Evolutionary conservation across 148 eudicot genomes (phyloP).

Genomic region (Chenopodium berlandieri): DNA sequence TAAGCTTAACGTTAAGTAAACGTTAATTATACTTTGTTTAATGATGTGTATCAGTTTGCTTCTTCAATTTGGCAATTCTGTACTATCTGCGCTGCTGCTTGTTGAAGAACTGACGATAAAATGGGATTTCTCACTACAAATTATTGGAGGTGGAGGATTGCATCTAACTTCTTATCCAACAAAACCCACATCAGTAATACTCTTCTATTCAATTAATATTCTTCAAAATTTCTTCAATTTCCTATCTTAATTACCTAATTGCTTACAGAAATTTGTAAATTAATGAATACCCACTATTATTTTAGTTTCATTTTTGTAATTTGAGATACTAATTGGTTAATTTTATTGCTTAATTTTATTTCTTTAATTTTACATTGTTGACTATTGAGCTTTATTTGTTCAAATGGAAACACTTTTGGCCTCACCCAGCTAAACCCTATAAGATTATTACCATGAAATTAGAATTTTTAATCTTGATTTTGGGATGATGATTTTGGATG

Average conservation of each 20-base stretch:
- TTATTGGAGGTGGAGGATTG: slow-evolving; percentile 17
- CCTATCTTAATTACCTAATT: neutral
- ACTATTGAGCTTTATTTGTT: slow-evolving; percentile 22
- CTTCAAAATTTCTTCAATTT: neutral
- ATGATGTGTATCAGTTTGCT: neutral
- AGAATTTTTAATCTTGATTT: neutral
- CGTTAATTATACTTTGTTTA: too few relatives aligned
- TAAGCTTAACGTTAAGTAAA: too few relatives aligned
- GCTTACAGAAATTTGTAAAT: neutral
- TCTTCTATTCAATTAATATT: slow-evolving; percentile 14
- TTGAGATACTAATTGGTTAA: neutral
- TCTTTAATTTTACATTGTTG: slow-evolving; percentile 15
- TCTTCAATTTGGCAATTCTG: neutral
- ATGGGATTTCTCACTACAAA: slow-evolving; percentile 43
- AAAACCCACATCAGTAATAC: slow-evolving; percentile 17
- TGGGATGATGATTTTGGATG: slow-evolving; percentile 1
- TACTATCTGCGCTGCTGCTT: neutral
- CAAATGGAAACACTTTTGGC: slow-evolving; percentile 32
- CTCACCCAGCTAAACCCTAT: slow-evolving; percentile 29
- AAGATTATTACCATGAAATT: slow-evolving; percentile 20
- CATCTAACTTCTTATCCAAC: slow-evolving; percentile 7
- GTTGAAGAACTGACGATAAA: neutral
- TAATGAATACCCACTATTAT: neutral
- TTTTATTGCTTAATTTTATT: neutral
- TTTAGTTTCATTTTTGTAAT: neutral